A percentile compares a stretch with the other conserved stretches of the same genome.
Evolutionary conservation across 441 rosid species (phyloP).

Genomic region (Iberis amara): DNA sequence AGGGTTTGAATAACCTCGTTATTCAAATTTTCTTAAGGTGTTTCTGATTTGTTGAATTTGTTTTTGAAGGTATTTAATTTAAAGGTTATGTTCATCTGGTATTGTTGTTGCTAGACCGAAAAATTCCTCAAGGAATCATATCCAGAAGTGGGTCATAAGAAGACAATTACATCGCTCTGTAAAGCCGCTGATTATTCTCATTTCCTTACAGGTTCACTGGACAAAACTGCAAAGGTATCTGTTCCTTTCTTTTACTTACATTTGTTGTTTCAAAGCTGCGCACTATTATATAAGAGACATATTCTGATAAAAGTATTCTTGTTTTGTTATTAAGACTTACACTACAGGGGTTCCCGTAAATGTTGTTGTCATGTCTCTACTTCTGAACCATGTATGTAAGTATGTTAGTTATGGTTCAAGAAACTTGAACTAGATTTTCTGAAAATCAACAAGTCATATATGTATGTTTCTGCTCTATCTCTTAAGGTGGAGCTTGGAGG

Average conservation of each 20-base stretch:
- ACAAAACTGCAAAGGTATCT: conserved; percentile 81
- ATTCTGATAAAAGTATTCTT: too few relatives aligned
- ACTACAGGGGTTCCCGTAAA: conserved; percentile 30
- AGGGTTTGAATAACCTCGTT: conserved; percentile 93
- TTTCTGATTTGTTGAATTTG: conserved; percentile 9
- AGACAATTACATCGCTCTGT: conserved; percentile 64
- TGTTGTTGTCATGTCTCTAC: conserved; percentile 94
- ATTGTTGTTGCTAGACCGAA: conserved; percentile 49
- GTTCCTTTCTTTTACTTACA: conserved; percentile 1
- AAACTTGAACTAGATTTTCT: not conserved
- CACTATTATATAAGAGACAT: conserved; percentile 15
- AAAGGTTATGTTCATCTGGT: not conserved
- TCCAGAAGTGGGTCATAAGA: conserved; percentile 67
- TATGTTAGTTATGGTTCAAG: not conserved
- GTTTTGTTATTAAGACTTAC: conserved; percentile 22
- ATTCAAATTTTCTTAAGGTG: not conserved
- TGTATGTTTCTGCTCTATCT: conserved; percentile 8
- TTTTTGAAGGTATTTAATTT: not conserved
- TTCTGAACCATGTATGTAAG: conserved; percentile 71
- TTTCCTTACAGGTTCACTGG: conserved; percentile 77
- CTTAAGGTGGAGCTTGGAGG: conserved; percentile 94
- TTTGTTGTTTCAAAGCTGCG: conserved; percentile 7
- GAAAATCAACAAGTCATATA: not conserved
- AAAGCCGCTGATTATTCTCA: conserved; percentile 73
- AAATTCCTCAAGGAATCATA: conserved; percentile 59